Conservation (phyloP, 2,329 filamentous ascomycete genomes). For the Chaetomiaceae sp. region DNA sequence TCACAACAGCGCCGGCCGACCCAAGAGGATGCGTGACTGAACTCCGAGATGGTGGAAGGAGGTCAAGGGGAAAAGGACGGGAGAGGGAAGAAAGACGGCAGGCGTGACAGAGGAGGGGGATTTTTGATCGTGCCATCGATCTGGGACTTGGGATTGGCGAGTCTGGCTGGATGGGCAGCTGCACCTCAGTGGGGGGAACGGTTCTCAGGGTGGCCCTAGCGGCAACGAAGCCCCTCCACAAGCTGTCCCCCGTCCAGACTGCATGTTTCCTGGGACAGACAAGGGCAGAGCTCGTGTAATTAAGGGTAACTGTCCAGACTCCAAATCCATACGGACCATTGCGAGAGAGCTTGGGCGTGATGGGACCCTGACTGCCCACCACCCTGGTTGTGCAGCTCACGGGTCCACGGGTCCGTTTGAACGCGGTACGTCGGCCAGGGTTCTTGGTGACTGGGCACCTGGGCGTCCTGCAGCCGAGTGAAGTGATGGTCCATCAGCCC, state of each 20-base stretch:
- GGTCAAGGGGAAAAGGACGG: conserved; percentile 26
- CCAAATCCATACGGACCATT: too few relatives aligned
- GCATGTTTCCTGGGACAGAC: too few relatives aligned
- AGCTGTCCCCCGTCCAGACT: too few relatives aligned
- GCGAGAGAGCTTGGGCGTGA: not conserved
- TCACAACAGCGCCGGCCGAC: conserved; percentile 37
- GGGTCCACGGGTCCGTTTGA: not conserved
- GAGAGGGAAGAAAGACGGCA: conserved; percentile 17
- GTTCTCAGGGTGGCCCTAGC: conserved; percentile 16
- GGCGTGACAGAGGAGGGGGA: conserved; percentile 25
- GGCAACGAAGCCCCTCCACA: conserved; percentile 10
- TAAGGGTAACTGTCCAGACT: too few relatives aligned
- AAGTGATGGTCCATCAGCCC: too few relatives aligned
- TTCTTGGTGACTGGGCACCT: too few relatives aligned
- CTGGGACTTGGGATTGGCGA: conserved; percentile 25
- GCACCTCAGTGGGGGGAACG: not conserved
- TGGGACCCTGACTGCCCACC: too few relatives aligned
- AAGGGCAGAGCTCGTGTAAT: too few relatives aligned
- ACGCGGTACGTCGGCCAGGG: not conserved
- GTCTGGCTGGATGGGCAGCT: not conserved
- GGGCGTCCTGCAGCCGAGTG: too few relatives aligned
- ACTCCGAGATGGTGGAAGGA: conserved; percentile 30
- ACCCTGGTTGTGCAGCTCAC: conserved; percentile 2
- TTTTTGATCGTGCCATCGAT: conserved; percentile 26
- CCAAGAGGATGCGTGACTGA: conserved; percentile 34